phyloP scores from a whole-genome alignment of 768 basidiomycete genomes.

The Pleurotus sapidus region DNA sequence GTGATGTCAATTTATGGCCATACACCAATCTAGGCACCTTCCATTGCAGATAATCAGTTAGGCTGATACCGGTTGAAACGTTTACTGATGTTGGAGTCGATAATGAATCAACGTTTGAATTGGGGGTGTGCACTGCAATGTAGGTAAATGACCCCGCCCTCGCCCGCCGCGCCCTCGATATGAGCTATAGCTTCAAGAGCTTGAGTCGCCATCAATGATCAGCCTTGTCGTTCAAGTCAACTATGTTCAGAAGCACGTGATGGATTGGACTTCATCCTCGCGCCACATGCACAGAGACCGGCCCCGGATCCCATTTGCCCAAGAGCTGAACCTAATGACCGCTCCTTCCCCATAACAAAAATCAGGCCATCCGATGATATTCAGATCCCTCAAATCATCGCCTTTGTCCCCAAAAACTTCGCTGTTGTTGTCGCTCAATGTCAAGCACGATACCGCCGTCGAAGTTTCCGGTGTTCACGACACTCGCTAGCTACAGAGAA shows the following conservation, averaged over 20 bases:
- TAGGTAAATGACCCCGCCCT: no score
- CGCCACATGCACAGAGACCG: neutral
- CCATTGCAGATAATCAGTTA: constrained; percentile 2
- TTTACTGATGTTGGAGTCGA: no score
- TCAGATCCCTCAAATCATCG: neutral
- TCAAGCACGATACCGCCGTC: neutral
- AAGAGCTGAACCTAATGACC: neutral
- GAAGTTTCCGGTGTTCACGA: constrained; percentile 50
- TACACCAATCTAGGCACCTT: constrained; percentile 3
- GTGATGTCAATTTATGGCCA: constrained; percentile 4
- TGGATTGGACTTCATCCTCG: neutral
- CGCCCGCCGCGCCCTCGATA: no score
- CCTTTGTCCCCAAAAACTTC: no score
- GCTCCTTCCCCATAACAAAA: neutral
- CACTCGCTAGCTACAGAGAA: constrained; percentile 57
- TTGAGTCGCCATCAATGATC: no score
- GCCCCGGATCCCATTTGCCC: neutral
- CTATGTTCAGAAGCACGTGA: neutral
- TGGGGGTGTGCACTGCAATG: no score
- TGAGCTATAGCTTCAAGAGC: no score
- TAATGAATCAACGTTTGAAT: neutral
- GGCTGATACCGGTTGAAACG: neutral
- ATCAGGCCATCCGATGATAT: neutral
- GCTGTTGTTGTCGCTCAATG: constrained; percentile 1
- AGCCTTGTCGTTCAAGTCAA: no score